Percentiles rank a stretch among this genome's conserved stretches.
These are phyloP conservation scores for Didymella exigua DNA, from an alignment of 2,329 filamentous ascomycete genomes.

Conservation along the genomic window DNA sequence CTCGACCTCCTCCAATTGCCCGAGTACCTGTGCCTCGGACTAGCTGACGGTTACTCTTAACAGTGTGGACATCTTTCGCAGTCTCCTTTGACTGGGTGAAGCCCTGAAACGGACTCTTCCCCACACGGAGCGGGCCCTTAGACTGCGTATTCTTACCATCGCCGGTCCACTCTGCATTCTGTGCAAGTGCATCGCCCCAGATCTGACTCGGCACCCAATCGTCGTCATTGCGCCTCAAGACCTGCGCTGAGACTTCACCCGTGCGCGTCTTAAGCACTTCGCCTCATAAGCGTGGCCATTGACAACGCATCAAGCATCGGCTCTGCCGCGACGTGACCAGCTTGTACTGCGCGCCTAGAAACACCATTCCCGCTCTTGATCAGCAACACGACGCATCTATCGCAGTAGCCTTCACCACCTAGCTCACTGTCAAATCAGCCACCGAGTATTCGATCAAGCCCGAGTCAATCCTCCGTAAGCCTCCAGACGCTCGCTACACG, in stretches of 20 bases:
- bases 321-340: constrained; percentile 46
- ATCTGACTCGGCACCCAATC: constrained; percentile 32
- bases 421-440: constrained; percentile 24
- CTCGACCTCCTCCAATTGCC: constrained; percentile 47
- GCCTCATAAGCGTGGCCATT: constrained; percentile 51
- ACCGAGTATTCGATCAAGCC: constrained; percentile 23
- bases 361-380: constrained; percentile 36
- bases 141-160: constrained; percentile 31
- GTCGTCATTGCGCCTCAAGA: constrained; percentile 38
- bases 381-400: constrained; percentile 39
- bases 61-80: constrained; percentile 39
- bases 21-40: constrained; percentile 35
- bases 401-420: constrained; percentile 32
- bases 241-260: constrained; percentile 38
- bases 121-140: constrained; percentile 47
- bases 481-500: constrained; percentile 23
- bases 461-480: constrained; percentile 31
- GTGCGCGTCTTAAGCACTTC: constrained; percentile 39
- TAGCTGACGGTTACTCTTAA: constrained; percentile 45
- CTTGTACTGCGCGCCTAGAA: constrained; percentile 38
- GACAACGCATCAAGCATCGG: constrained; percentile 52
- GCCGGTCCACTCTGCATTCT: constrained; percentile 22
- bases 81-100: constrained; percentile 42
- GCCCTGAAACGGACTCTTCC: constrained; percentile 40
- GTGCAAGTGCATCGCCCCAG: constrained; percentile 43